These are phyloP conservation scores for Yueomyces sinensis DNA, from an alignment of 805 yeast genomes.

Conservation along the genomic window DNA sequence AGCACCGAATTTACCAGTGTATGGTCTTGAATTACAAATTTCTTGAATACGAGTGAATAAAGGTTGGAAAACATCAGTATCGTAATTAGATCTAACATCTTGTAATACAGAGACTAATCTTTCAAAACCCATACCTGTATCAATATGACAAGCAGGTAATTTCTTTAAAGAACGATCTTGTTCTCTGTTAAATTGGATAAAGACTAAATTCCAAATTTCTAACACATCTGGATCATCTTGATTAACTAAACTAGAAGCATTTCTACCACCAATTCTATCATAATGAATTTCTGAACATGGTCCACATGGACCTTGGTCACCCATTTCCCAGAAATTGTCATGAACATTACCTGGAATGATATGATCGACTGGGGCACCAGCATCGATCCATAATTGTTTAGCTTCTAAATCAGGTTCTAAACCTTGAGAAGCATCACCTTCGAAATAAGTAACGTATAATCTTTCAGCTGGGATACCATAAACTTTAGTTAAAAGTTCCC, in stretches of 20 bases:
- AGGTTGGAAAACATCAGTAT: constrained; percentile 92
- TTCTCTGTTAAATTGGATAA: constrained; percentile 94
- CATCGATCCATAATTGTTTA: constrained; percentile 67
- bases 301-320: constrained; percentile 99
- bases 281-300: constrained; percentile 97
- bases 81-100: constrained; percentile 85
- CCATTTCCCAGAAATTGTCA: constrained; percentile 99
- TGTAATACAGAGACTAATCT: constrained; percentile 91
- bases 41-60: constrained; percentile 77
- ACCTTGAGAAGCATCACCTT: constrained; percentile 75
- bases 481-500: constrained; percentile 82
- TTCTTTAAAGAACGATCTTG: constrained; percentile 65
- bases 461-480: constrained; percentile 71
- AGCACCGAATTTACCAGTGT: constrained; percentile 83
- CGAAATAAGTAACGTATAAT: constrained; percentile 91
- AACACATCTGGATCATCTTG: constrained; percentile 96
- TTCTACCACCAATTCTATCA: constrained; percentile 97
- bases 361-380: constrained; percentile 86
- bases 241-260: constrained; percentile 81
- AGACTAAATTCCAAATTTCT: constrained; percentile 96
- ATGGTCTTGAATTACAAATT: constrained; percentile 84
- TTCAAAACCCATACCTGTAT: constrained; percentile 98
- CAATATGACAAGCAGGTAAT: constrained; percentile 90
- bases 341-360: constrained; percentile 81
- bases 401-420: constrained; percentile 92